phyloP scores from a whole-genome alignment of 371 early-diverging fungal genomes.

The Actinomortierella ambigua region DNA sequence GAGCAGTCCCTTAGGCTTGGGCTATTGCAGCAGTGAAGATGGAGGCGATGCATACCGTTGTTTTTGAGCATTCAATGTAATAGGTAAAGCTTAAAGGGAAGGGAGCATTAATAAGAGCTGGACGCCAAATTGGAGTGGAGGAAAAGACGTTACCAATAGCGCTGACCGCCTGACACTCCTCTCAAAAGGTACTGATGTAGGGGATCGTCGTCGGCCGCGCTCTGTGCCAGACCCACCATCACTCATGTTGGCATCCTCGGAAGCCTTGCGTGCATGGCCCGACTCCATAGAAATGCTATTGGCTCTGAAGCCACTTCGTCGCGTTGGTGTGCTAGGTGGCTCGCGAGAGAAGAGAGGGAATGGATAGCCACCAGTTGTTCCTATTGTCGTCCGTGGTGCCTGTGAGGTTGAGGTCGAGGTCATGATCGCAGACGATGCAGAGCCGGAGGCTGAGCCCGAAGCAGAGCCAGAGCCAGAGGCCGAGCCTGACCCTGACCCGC shows the following conservation, averaged over 20 bases:
- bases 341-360: constrained; percentile 20
- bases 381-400: constrained; percentile 4
- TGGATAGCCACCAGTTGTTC: constrained; percentile 16
- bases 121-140: not conserved
- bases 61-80: not conserved
- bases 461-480: too few species aligned
- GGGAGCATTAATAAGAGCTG: not conserved
- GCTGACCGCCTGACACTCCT: constrained; percentile 43
- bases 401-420: constrained; percentile 1
- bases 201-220: constrained; percentile 39
- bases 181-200: constrained; percentile 34
- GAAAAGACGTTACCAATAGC: constrained; percentile 13
- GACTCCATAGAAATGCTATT: constrained; percentile 47
- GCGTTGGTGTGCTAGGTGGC: too few species aligned
- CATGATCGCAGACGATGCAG: too few species aligned
- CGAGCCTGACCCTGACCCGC: too few species aligned
- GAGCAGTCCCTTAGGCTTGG: constrained; percentile 42
- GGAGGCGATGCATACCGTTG: not conserved
- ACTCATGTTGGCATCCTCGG: constrained; percentile 44
- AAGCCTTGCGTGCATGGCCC: constrained; percentile 33
- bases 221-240: constrained; percentile 45
- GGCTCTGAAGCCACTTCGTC: constrained; percentile 35
- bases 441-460: too few species aligned
- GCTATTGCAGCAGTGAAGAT: constrained; percentile 6
- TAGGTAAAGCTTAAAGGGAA: not conserved